phyloP scores from a whole-genome alignment of 23 red algal species.

The Gracilaria gracilis region DNA sequence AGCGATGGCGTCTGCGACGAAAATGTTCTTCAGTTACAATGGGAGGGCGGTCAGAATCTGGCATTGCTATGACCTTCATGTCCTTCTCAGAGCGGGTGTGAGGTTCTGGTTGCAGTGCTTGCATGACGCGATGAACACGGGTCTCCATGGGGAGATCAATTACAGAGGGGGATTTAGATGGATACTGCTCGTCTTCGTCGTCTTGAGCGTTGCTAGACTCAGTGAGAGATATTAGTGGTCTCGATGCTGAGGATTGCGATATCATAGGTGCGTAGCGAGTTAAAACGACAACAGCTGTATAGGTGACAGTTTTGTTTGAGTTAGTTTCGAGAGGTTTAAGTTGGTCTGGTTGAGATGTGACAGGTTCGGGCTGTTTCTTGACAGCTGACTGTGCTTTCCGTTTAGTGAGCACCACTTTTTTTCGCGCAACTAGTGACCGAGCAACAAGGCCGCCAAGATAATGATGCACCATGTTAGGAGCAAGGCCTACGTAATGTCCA shows the following conservation, averaged over 20 bases:
- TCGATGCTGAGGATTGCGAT: conserved; percentile 13
- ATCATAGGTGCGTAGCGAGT: conserved; percentile 20
- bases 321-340: not conserved
- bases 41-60: conserved; percentile 25
- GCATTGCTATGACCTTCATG: conserved; percentile 60
- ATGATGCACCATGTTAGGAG: conserved; percentile 57
- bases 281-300: conserved; percentile 53
- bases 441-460: conserved; percentile 39
- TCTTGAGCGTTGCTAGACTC: not conserved
- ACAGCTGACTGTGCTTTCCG: not conserved
- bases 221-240: not conserved
- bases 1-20: conserved; percentile 49
- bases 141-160: conserved; percentile 34
- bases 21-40: conserved; percentile 16
- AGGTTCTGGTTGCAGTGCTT: conserved; percentile 9
- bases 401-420: conserved; percentile 52
- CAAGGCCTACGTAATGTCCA: conserved; percentile 17
- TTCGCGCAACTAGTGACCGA: conserved; percentile 42
- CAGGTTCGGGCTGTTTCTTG: not conserved
- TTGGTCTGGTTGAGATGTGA: not conserved
- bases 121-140: conserved; percentile 36
- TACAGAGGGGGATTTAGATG: not conserved
- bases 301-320: conserved; percentile 39
- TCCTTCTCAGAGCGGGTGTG: conserved; percentile 38
- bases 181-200: not conserved